phyloP scores from a whole-genome alignment of 208 protist species.

The Wallacemonas rigidus region DNA sequence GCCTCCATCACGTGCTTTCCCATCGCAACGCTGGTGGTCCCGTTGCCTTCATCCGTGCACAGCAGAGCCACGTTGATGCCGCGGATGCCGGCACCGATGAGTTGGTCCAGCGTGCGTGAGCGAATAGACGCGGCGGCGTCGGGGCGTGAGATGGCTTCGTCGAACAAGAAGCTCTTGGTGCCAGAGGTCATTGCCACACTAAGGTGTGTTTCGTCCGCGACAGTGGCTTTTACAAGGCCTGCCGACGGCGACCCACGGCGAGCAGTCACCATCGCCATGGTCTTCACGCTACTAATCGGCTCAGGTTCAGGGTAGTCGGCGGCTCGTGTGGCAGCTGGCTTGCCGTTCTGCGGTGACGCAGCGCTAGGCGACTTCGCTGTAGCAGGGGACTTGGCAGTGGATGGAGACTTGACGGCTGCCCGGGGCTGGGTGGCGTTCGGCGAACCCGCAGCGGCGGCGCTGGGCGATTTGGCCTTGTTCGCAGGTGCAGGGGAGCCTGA shows the following conservation, averaged over 20 bases:
- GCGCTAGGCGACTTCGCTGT: background rate
- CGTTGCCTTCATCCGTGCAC: slow-evolving; percentile 40
- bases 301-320: background rate
- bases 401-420: background rate
- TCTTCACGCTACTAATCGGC: slow-evolving; percentile 19
- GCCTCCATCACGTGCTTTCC: slow-evolving; percentile 25
- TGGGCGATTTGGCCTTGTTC: background rate
- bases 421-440: background rate
- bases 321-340: background rate
- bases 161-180: slow-evolving; percentile 16
- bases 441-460: background rate
- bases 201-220: slow-evolving; percentile 31
- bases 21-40: slow-evolving; percentile 30
- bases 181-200: background rate
- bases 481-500: background rate
- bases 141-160: slow-evolving; percentile 39
- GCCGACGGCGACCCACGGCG: slow-evolving; percentile 11
- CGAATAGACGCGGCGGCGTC: slow-evolving; percentile 26
- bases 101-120: slow-evolving; percentile 22
- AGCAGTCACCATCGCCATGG: slow-evolving; percentile 42
- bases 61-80: slow-evolving; percentile 53
- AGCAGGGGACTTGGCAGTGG: background rate
- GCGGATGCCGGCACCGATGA: slow-evolving; percentile 28
- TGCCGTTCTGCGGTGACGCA: background rate
- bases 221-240: slow-evolving; percentile 14